Conservation (phyloP, 169 alveolate species). For the Plasmodium relictum region DNA sequence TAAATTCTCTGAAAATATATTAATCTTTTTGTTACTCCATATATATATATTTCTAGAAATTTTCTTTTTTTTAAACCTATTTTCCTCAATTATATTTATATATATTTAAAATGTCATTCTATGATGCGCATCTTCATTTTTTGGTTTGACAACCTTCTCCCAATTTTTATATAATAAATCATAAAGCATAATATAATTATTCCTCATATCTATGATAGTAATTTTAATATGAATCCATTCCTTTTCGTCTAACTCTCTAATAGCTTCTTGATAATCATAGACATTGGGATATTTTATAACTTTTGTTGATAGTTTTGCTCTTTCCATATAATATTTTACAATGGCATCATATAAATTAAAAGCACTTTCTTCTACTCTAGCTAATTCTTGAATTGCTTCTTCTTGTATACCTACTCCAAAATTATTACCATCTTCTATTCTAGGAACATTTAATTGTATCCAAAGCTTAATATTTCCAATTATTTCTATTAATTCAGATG, state of each 20-base stretch:
- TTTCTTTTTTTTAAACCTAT: no score
- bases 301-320: slow-evolving; percentile 91
- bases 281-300: slow-evolving; percentile 91
- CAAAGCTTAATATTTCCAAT: slow-evolving; percentile 90
- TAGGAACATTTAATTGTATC: slow-evolving; percentile 92
- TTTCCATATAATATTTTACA: slow-evolving; percentile 90
- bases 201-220: slow-evolving; percentile 91
- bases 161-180: slow-evolving; percentile 91
- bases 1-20: no score
- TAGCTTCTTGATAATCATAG: slow-evolving; percentile 90
- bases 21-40: no score
- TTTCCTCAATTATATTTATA: no score
- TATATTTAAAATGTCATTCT: slow-evolving; percentile 85
- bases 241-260: slow-evolving; percentile 91
- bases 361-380: slow-evolving; percentile 92
- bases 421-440: slow-evolving; percentile 93
- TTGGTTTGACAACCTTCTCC: slow-evolving; percentile 91
- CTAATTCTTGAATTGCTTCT: slow-evolving; percentile 92
- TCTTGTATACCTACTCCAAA: slow-evolving; percentile 94
- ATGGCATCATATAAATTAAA: slow-evolving; percentile 89
- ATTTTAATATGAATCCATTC: slow-evolving; percentile 91
- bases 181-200: slow-evolving; percentile 91
- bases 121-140: slow-evolving; percentile 87
- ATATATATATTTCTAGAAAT: no score
- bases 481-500: slow-evolving; percentile 90